phyloP scores from a whole-genome alignment of 2,329 filamentous ascomycete genomes.

The Pseudogymnoascus sp. region DNA sequence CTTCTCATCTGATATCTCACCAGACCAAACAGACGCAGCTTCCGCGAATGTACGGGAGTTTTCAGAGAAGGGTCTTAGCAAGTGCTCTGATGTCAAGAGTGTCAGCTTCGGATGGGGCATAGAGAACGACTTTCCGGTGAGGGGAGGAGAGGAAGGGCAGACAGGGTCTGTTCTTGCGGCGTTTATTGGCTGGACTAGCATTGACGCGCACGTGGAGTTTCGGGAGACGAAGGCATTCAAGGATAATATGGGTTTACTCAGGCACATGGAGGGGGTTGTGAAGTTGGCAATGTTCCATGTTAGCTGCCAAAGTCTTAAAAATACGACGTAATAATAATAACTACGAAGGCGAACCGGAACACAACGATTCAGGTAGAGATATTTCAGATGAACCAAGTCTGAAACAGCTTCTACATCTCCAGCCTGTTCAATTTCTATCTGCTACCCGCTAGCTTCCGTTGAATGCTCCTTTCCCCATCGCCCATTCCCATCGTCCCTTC shows the following conservation, averaged over 20 bases:
- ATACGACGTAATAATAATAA: background rate
- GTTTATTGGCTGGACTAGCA: slow-evolving; percentile 33
- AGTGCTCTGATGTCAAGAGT: slow-evolving; percentile 17
- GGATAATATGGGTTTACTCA: slow-evolving; percentile 24
- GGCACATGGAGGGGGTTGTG: slow-evolving; percentile 20
- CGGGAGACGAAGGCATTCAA: slow-evolving; percentile 31
- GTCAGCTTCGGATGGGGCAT: slow-evolving; percentile 27
- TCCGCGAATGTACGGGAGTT: background rate
- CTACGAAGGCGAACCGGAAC: background rate
- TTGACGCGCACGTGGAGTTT: slow-evolving; percentile 32
- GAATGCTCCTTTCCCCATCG: background rate
- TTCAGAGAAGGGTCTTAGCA: slow-evolving; percentile 10
- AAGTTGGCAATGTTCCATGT: slow-evolving; percentile 21
- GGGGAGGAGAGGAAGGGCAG: slow-evolving; percentile 24
- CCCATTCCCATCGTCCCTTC: background rate
- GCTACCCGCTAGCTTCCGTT: no score
- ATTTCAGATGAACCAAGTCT: background rate
- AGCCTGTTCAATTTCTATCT: background rate
- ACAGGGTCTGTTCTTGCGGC: slow-evolving; percentile 23
- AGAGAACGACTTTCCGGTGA: slow-evolving; percentile 28
- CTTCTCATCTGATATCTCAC: slow-evolving; percentile 4
- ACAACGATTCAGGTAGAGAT: background rate
- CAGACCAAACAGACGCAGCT: background rate
- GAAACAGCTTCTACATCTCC: background rate
- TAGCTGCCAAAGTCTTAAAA: slow-evolving; percentile 10